These are phyloP conservation scores for Plectranthus barbatus DNA, from an alignment of 257 asterid species.

Conservation along the genomic window DNA sequence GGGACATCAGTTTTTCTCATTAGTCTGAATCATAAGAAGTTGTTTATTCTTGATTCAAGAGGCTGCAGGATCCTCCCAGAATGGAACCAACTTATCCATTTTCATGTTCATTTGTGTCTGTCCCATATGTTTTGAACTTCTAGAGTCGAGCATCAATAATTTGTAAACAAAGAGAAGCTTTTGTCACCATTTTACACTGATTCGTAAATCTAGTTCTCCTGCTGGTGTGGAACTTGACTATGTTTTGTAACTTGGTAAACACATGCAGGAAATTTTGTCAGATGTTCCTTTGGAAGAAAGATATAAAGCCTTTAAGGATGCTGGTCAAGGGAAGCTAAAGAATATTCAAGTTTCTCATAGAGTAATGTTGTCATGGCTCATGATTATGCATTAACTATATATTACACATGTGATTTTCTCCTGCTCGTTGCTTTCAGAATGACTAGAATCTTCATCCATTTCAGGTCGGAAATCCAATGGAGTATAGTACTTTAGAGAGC, in stretches of 20 bases:
- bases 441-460: slow-evolving; percentile 5
- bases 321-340: slow-evolving; percentile 62
- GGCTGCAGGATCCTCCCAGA: background rate
- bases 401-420: background rate
- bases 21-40: background rate
- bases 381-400: background rate
- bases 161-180: background rate
- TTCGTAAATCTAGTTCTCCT: background rate
- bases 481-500: slow-evolving; percentile 61
- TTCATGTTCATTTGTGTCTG: background rate
- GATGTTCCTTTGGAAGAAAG: slow-evolving; percentile 87
- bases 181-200: background rate
- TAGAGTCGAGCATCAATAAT: background rate
- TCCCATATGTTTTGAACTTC: background rate
- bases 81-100: background rate
- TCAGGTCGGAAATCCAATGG: slow-evolving; percentile 96
- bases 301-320: slow-evolving; percentile 45
- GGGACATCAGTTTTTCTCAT: background rate
- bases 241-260: slow-evolving; percentile 11
- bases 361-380: slow-evolving; percentile 33
- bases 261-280: slow-evolving; percentile 75
- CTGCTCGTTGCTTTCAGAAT: background rate
- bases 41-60: background rate
- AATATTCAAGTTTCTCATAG: slow-evolving; percentile 73
- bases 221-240: background rate